A percentile compares a stretch with the other conserved stretches of the same genome.
Evolutionary conservation across 1,284 basidiomycete genomes (phyloP).

Genomic region (Mycosarcoma mackinlayi): DNA sequence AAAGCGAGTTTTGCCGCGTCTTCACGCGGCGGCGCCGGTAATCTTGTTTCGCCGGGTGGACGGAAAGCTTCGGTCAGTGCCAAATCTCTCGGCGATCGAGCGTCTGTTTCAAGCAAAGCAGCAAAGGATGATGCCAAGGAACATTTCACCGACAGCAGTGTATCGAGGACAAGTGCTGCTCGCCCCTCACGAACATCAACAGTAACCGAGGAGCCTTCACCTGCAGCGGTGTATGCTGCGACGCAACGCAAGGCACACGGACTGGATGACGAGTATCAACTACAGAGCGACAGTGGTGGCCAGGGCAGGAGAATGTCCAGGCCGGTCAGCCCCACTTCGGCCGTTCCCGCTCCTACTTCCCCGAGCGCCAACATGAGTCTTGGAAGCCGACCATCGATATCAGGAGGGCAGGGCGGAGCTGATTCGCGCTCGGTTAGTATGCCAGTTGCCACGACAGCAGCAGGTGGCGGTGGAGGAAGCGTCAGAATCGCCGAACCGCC

Average conservation of each 20-base stretch:
- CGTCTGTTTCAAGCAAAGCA: constrained; percentile 15
- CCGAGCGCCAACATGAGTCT: not conserved
- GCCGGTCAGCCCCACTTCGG: constrained; percentile 26
- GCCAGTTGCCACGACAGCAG: constrained; percentile 9
- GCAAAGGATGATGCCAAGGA: constrained; percentile 9
- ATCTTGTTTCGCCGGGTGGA: not conserved
- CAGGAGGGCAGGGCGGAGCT: not conserved
- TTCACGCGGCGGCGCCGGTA: constrained; percentile 5
- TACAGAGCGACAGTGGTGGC: not conserved
- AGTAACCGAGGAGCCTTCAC: constrained; percentile 7
- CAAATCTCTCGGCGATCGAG: constrained; percentile 21
- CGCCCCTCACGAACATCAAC: not conserved
- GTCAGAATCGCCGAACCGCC: constrained; percentile 35
- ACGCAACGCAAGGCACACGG: constrained; percentile 23
- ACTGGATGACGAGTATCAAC: constrained; percentile 17
- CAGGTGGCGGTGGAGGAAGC: constrained; percentile 2
- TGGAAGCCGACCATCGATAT: constrained; percentile 1
- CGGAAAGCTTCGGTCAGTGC: constrained; percentile 11
- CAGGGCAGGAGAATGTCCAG: constrained; percentile 7
- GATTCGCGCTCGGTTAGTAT: constrained; percentile 35
- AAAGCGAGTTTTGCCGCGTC: constrained; percentile 17
- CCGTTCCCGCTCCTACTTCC: not conserved
- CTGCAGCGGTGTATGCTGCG: constrained; percentile 32
- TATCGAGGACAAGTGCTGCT: not conserved
- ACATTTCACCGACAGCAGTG: not conserved